These are phyloP conservation scores for Mycena kentingensis DNA, from an alignment of 768 basidiomycete genomes.

Conservation along the genomic window DNA sequence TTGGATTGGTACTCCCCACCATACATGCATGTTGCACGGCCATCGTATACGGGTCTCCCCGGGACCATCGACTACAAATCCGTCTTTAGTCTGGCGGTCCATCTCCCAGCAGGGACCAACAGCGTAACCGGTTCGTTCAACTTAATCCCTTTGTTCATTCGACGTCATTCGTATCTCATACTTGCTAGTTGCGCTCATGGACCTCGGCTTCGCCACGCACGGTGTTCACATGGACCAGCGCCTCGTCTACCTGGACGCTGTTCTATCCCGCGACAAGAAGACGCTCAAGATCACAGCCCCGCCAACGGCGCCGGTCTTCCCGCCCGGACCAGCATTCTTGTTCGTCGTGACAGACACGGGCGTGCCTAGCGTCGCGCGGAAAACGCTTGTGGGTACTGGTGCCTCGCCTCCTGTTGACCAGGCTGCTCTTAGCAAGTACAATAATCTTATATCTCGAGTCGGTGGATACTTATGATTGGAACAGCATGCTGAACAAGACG, in stretches of 20 bases:
- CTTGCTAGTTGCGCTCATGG: constrained; percentile 25
- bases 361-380: constrained; percentile 11
- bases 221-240: constrained; percentile 21
- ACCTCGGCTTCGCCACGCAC: constrained; percentile 33
- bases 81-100: constrained; percentile 6
- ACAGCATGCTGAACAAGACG: no score
- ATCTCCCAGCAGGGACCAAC: constrained; percentile 2
- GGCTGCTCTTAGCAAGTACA: constrained; percentile 18
- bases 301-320: constrained; percentile 14
- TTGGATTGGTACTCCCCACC: constrained; percentile 23
- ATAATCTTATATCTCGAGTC: no score
- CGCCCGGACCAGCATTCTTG: constrained; percentile 17
- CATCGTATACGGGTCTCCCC: constrained; percentile 13
- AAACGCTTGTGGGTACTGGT: constrained; percentile 16
- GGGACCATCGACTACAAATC: constrained; percentile 12
- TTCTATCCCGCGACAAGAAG: constrained; percentile 6
- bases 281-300: constrained; percentile 11
- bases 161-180: background rate
- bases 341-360: constrained; percentile 14
- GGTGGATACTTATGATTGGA: no score
- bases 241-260: constrained; percentile 10
- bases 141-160: background rate
- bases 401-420: constrained; percentile 15
- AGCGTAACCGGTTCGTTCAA: constrained; percentile 2
- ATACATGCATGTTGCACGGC: constrained; percentile 4